phyloP scores from a whole-genome alignment of 2,329 filamentous ascomycete genomes.

The Aspergillus ustus region DNA sequence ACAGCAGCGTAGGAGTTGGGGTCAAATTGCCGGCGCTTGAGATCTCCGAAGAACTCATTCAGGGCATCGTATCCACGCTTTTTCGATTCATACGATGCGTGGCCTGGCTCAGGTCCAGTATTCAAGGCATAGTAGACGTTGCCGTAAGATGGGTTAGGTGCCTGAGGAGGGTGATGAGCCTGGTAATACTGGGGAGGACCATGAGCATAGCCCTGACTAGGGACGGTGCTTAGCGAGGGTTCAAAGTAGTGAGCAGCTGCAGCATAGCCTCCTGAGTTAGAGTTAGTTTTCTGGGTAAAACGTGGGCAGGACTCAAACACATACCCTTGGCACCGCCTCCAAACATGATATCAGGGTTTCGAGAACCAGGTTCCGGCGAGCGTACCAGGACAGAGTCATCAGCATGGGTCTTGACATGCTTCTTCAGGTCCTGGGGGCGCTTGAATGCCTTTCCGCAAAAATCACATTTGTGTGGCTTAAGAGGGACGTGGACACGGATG shows the following conservation, averaged over 20 bases:
- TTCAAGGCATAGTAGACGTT: slow-evolving; percentile 79
- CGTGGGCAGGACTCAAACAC: slow-evolving; percentile 15
- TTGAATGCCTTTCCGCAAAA: slow-evolving; percentile 99
- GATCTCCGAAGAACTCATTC: slow-evolving; percentile 91
- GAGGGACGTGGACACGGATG: slow-evolving; percentile 96
- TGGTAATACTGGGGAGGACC: slow-evolving; percentile 58
- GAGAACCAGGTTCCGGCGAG: slow-evolving; percentile 63
- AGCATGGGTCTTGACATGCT: slow-evolving; percentile 98
- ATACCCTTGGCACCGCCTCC: slow-evolving; percentile 41
- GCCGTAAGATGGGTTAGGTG: slow-evolving; percentile 64
- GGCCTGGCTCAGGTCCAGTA: slow-evolving; percentile 68
- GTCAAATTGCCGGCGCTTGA: slow-evolving; percentile 90
- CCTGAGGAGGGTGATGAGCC: slow-evolving; percentile 59
- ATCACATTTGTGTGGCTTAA: slow-evolving; percentile 99
- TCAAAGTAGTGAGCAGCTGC: slow-evolving; percentile 61
- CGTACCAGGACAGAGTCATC: slow-evolving; percentile 82
- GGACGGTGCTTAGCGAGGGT: slow-evolving; percentile 54
- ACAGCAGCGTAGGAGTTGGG: slow-evolving; percentile 89
- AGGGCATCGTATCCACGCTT: slow-evolving; percentile 87
- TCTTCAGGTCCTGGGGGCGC: slow-evolving; percentile 97
- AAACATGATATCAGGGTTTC: slow-evolving; percentile 49
- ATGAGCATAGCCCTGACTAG: slow-evolving; percentile 46
- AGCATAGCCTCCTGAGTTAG: slow-evolving; percentile 33
- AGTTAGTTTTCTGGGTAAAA: slow-evolving; percentile 13
- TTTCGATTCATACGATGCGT: slow-evolving; percentile 68